phyloP scores from a whole-genome alignment of 495 filamentous ascomycete genomes.

The Astrothelium subdiscretum region DNA sequence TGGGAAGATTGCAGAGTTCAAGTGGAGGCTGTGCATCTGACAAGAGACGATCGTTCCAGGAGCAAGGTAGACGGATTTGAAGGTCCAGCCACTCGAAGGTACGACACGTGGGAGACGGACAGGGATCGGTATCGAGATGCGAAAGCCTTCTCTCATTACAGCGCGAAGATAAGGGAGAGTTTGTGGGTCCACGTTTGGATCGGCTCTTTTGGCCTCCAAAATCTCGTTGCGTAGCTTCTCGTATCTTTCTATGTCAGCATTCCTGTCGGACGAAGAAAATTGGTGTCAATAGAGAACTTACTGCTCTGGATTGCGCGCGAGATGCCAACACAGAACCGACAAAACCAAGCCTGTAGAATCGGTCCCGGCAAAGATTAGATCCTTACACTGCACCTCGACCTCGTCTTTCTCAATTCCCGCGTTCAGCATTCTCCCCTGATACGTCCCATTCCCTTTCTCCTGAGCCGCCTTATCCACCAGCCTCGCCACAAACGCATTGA shows the following conservation, averaged over 20 bases:
- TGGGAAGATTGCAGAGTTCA: constrained; percentile 34
- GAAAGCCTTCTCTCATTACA: constrained; percentile 34
- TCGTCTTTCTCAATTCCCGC: constrained; percentile 32
- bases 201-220: constrained; percentile 13
- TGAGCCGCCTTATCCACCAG: constrained; percentile 21
- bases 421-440: constrained; percentile 36
- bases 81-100: constrained; percentile 29
- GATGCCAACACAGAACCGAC: constrained; percentile 32
- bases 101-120: constrained; percentile 38
- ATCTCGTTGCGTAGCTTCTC: constrained; percentile 29
- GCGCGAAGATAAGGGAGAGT: constrained; percentile 32
- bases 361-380: constrained; percentile 28
- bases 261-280: neutral
- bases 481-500: constrained; percentile 30
- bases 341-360: constrained; percentile 39
- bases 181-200: constrained; percentile 20
- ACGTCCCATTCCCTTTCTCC: constrained; percentile 26
- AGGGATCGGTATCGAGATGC: constrained; percentile 39
- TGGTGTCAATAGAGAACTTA: constrained; percentile 14
- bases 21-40: constrained; percentile 34
- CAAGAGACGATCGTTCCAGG: constrained; percentile 35
- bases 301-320: constrained; percentile 33
- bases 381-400: constrained; percentile 34
- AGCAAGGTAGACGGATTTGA: constrained; percentile 30
- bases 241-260: constrained; percentile 22